phyloP scores from a whole-genome alignment of 1,139 yeast genomes.

The Ogataea hybrid region DNA sequence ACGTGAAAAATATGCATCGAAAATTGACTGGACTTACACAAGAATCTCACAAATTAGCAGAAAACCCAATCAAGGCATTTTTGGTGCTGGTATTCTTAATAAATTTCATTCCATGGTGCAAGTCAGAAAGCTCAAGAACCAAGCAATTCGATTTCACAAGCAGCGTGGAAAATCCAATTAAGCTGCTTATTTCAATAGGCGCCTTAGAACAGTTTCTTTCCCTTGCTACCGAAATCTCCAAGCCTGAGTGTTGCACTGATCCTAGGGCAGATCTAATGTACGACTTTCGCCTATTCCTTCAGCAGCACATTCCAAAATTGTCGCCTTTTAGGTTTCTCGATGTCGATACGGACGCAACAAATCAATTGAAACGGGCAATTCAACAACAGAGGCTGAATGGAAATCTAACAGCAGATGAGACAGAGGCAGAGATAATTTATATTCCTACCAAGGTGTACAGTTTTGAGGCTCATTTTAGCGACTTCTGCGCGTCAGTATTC shows the following conservation, averaged over 20 bases:
- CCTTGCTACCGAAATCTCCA: conserved; percentile 64
- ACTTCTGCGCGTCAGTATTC: conserved; percentile 35
- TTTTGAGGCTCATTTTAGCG: conserved; percentile 31
- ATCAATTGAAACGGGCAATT: conserved; percentile 23
- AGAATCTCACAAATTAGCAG: conserved; percentile 40
- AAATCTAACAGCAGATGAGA: conserved; percentile 17
- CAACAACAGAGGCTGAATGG: conserved; percentile 25
- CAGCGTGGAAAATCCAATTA: conserved; percentile 50
- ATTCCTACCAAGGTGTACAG: conserved; percentile 34
- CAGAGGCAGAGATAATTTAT: conserved; percentile 28
- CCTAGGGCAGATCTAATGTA: conserved; percentile 40
- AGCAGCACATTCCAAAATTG: conserved; percentile 60
- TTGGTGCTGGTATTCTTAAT: conserved; percentile 60
- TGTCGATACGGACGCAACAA: conserved; percentile 36
- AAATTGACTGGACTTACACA: conserved; percentile 32
- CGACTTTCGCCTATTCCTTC: conserved; percentile 67
- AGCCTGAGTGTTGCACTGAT: conserved; percentile 24
- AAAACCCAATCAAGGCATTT: conserved; percentile 58
- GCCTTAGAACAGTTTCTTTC: conserved; percentile 79
- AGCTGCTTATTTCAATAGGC: conserved; percentile 57
- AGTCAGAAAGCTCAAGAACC: conserved; percentile 35
- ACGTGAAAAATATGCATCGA: conserved; percentile 37
- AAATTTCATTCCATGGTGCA: conserved; percentile 71
- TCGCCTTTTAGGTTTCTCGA: conserved; percentile 45
- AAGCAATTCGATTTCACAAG: conserved; percentile 42